Evolutionary conservation across 176 grass and related monocot genomes (phyloP).

Genomic region (Rhipidocladum racemiflorum): DNA sequence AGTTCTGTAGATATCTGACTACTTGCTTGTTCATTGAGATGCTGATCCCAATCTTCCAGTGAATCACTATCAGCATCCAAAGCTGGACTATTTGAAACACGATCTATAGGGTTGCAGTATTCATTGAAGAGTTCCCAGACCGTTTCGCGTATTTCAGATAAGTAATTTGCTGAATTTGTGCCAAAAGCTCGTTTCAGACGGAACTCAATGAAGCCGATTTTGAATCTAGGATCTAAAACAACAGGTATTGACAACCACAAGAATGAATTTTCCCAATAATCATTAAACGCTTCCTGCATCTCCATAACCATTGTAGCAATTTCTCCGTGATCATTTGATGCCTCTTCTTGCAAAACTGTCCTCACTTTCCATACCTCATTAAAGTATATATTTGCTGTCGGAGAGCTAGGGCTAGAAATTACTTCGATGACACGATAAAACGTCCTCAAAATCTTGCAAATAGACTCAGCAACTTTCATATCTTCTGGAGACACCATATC

Average conservation of each 20-base stretch:
- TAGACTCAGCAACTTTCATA: conserved; percentile 31
- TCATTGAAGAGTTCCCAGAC: conserved; percentile 46
- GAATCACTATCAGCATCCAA: conserved; percentile 29
- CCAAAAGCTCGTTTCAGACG: conserved; percentile 53
- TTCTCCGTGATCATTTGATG: conserved; percentile 28
- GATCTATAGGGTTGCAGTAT: conserved; percentile 29
- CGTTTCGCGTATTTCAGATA: conserved; percentile 34
- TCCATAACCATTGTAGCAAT: conserved; percentile 21
- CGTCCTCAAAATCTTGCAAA: conserved; percentile 50
- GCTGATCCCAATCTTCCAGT: conserved; percentile 60
- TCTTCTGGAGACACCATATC: conserved; percentile 26
- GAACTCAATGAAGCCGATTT: conserved; percentile 51
- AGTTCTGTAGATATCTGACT: conserved; percentile 40
- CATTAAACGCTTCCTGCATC: conserved; percentile 44
- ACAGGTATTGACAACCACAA: conserved; percentile 54
- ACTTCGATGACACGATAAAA: conserved; percentile 53
- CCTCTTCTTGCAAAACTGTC: conserved; percentile 57
- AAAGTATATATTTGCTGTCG: conserved; percentile 47
- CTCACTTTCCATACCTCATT: conserved; percentile 59
- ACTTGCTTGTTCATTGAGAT: conserved; percentile 51
- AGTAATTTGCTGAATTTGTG: conserved; percentile 21
- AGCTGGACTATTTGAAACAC: conserved; percentile 6
- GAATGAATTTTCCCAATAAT: conserved; percentile 42
- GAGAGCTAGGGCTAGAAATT: conserved; percentile 31
- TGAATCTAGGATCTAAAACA: conserved; percentile 58